Conservation (phyloP, 176 grass and related monocot species). For the Musa troglodytarum region DNA sequence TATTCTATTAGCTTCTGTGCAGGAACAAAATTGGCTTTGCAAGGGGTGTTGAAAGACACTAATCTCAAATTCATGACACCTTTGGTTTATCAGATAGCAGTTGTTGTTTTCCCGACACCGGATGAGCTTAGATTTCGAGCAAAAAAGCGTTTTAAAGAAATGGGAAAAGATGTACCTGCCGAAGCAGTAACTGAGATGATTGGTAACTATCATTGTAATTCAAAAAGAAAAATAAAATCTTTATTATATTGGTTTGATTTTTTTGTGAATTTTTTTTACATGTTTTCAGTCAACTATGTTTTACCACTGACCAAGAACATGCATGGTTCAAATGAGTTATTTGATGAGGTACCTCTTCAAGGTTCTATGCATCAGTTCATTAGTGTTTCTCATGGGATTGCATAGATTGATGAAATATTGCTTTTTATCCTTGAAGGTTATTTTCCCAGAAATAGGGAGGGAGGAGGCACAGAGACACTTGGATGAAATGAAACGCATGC, state of each 20-base stretch:
- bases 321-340: constrained; percentile 46
- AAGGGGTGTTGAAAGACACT: not conserved
- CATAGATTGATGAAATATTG: constrained; percentile 11
- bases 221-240: too few relatives aligned
- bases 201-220: constrained; percentile 25
- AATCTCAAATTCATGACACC: constrained; percentile 8
- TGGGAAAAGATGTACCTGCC: constrained; percentile 61
- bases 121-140: constrained; percentile 40
- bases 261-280: constrained; percentile 1
- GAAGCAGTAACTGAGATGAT: constrained; percentile 58
- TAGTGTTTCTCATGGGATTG: not conserved
- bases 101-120: constrained; percentile 39
- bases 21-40: not conserved
- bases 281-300: constrained; percentile 50
- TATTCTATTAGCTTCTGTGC: too few relatives aligned
- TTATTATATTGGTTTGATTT: not conserved
- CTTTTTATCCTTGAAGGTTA: constrained; percentile 27
- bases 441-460: constrained; percentile 52
- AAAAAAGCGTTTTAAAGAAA: constrained; percentile 37
- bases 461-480: constrained; percentile 43
- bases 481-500: constrained; percentile 29
- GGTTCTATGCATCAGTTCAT: not conserved
- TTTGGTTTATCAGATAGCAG: constrained; percentile 36
- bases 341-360: constrained; percentile 41
- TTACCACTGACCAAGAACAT: constrained; percentile 46